Conservation (phyloP, 164 flowering plant species). For the Vitis cinerea region DNA sequence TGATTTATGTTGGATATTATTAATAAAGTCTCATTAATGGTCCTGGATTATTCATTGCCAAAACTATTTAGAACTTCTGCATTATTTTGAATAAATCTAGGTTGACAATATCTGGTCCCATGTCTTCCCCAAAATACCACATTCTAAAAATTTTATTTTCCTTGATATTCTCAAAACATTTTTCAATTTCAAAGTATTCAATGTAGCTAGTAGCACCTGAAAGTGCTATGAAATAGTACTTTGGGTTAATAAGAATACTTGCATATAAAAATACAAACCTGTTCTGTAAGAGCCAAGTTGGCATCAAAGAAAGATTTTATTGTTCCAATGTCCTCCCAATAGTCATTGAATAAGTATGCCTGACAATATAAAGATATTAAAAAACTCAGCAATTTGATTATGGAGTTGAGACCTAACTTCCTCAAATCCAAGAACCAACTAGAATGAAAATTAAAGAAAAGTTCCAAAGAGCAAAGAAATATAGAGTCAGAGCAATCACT, state of each 20-base stretch:
- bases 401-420: background rate
- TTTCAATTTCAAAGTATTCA: no score
- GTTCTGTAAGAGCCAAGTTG: constrained; percentile 87
- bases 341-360: constrained; percentile 91
- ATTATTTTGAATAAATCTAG: no score
- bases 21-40: no score
- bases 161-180: no score
- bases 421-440: background rate
- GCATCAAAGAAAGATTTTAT: constrained; percentile 85
- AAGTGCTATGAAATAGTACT: background rate
- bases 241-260: background rate
- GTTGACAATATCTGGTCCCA: no score
- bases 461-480: background rate
- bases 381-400: constrained; percentile 5
- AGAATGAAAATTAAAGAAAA: background rate
- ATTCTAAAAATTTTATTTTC: no score
- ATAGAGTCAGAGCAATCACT: background rate
- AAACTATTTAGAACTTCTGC: no score
- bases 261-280: constrained; percentile 41
- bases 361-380: constrained; percentile 22
- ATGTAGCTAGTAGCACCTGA: background rate
- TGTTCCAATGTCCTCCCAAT: constrained; percentile 99
- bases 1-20: no score
- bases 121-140: no score
- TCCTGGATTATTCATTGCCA: no score